phyloP scores from a whole-genome alignment of 129 eudicot species.

The carrot (Daucus carota) region DH1_v3.0 NC_030385.2:14489501-14490000 shows the following conservation, averaged over 20 bases:
- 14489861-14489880: background rate
- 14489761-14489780: background rate
- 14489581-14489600: background rate
- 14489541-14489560: background rate
- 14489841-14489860: background rate
- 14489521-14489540: slow-evolving; percentile 1
- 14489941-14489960: background rate
- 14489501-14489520: background rate
- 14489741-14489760: background rate
- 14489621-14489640: background rate
- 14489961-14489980: background rate
- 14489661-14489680: background rate
- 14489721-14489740: background rate
- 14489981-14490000: background rate
- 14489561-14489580: background rate
- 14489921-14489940: background rate
- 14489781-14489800: background rate
- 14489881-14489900: background rate
- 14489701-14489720: background rate
- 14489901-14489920: background rate
- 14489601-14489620: background rate
- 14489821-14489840: background rate
- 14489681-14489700: background rate
- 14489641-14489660: background rate
- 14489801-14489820: background rate